Evolutionary conservation across 2,329 filamentous ascomycete genomes (phyloP).

Genomic region (Elsinoe ampelina): DNA sequence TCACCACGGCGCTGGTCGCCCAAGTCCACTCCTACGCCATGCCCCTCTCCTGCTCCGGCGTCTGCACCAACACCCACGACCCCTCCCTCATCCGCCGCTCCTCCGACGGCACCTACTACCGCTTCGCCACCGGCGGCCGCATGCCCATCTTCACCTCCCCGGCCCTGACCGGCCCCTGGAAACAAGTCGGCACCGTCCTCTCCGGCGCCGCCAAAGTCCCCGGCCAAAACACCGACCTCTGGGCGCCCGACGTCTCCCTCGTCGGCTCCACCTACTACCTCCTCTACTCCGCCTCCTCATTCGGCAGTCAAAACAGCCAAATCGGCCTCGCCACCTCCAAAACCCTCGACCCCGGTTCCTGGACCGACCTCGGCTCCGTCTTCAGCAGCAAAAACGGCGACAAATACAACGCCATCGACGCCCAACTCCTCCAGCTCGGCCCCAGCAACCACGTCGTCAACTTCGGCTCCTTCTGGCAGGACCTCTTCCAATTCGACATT

Average conservation of each 20-base stretch:
- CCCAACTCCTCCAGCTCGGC: slow-evolving; percentile 33
- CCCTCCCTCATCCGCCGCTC: slow-evolving; percentile 39
- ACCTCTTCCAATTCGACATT: slow-evolving; percentile 53
- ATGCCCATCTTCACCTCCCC: slow-evolving; percentile 43
- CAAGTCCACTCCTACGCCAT: slow-evolving; percentile 29
- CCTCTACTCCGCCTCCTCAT: slow-evolving; percentile 58
- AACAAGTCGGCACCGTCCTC: slow-evolving; percentile 38
- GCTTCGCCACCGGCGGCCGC: slow-evolving; percentile 44
- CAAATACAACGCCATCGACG: slow-evolving; percentile 45
- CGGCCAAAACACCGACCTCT: slow-evolving; percentile 37
- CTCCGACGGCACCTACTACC: slow-evolving; percentile 43
- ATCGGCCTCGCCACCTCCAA: slow-evolving; percentile 50
- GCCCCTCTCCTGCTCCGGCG: slow-evolving; percentile 33
- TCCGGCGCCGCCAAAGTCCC: slow-evolving; percentile 37
- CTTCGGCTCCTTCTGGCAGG: slow-evolving; percentile 61
- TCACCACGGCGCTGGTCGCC: slow-evolving; percentile 17
- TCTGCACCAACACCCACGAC: slow-evolving; percentile 40
- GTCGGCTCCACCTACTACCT: slow-evolving; percentile 52
- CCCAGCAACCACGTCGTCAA: slow-evolving; percentile 41
- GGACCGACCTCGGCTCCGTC: slow-evolving; percentile 53
- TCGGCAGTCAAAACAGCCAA: slow-evolving; percentile 51
- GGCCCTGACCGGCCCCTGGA: slow-evolving; percentile 43
- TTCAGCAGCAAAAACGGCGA: slow-evolving; percentile 34
- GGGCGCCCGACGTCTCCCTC: slow-evolving; percentile 54
- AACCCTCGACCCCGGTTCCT: slow-evolving; percentile 45